These are phyloP conservation scores for Podila horticola DNA, from an alignment of 192 early-diverging fungal genomes.

Conservation along the genomic window DNA sequence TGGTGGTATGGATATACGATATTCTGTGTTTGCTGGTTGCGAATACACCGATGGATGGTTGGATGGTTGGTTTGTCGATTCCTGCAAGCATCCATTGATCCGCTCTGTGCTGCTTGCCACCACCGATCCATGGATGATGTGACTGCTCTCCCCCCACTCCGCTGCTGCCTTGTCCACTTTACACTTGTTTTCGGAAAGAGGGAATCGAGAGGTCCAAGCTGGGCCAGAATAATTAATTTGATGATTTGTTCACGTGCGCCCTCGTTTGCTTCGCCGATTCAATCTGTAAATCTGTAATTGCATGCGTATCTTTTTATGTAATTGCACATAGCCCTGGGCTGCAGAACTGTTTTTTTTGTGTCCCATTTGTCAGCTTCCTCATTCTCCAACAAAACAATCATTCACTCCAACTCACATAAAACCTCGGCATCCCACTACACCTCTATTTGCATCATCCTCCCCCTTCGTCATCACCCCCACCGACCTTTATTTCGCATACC, in stretches of 20 bases:
- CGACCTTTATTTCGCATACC: too few relatives aligned
- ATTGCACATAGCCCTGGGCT: too few relatives aligned
- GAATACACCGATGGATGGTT: slow-evolving; percentile 1
- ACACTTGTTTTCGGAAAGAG: slow-evolving; percentile 6
- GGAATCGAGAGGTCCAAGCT: not conserved
- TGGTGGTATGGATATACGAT: not conserved
- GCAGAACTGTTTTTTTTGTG: too few relatives aligned
- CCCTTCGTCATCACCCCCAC: too few relatives aligned
- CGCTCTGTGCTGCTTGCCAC: not conserved
- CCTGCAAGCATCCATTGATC: slow-evolving; percentile 3
- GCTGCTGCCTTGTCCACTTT: slow-evolving; percentile 2
- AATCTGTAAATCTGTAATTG: too few relatives aligned
- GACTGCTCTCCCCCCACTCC: slow-evolving; percentile 3
- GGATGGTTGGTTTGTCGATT: not conserved
- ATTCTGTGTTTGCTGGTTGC: not conserved
- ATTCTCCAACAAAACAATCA: too few relatives aligned
- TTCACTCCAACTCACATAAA: too few relatives aligned
- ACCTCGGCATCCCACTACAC: too few relatives aligned
- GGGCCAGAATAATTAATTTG: not conserved
- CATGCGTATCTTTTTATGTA: too few relatives aligned
- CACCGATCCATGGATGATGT: not conserved
- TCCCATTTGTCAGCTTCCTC: too few relatives aligned
- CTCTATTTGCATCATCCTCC: too few relatives aligned
- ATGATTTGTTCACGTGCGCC: not conserved
- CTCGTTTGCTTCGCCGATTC: too few relatives aligned